Conservation (phyloP, 441 rosid species). For the Kokia cookei region DNA sequence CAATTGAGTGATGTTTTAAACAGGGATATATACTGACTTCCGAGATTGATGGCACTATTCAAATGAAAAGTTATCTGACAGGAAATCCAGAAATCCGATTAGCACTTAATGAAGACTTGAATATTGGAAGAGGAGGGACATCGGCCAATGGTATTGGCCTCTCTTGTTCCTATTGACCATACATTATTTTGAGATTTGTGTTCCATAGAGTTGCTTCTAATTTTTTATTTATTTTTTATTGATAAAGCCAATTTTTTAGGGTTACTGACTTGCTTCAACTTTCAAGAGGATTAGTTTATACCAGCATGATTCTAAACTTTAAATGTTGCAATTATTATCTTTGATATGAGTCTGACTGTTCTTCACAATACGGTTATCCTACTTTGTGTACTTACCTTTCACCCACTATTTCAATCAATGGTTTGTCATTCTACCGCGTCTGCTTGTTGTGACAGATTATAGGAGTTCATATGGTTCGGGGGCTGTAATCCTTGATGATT, state of each 20-base stretch:
- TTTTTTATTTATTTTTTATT: not conserved
- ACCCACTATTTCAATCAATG: not conserved
- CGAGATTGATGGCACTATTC: conserved; percentile 96
- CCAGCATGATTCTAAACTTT: not conserved
- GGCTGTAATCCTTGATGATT: conserved; percentile 84
- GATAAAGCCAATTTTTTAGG: not conserved
- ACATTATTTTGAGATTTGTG: not conserved
- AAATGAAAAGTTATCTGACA: conserved; percentile 95
- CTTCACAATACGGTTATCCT: not conserved
- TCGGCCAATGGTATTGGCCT: conserved; percentile 57
- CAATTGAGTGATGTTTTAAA: conserved; percentile 6
- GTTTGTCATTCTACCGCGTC: not conserved
- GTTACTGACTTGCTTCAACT: not conserved
- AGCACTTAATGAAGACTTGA: conserved; percentile 87
- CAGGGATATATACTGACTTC: conserved; percentile 94
- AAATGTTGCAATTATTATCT: not conserved
- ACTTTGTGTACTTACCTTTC: not conserved
- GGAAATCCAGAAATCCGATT: conserved; percentile 94
- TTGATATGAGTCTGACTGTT: not conserved
- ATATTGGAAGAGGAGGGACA: conserved; percentile 72
- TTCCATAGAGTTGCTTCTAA: not conserved
- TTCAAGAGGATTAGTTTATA: not conserved
- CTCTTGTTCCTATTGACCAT: not conserved
- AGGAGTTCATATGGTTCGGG: conserved; percentile 53
- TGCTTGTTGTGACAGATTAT: conserved; percentile 54